Conservation (phyloP, 2,329 filamentous ascomycete species). For the Corinectria fuckeliana region DNA sequence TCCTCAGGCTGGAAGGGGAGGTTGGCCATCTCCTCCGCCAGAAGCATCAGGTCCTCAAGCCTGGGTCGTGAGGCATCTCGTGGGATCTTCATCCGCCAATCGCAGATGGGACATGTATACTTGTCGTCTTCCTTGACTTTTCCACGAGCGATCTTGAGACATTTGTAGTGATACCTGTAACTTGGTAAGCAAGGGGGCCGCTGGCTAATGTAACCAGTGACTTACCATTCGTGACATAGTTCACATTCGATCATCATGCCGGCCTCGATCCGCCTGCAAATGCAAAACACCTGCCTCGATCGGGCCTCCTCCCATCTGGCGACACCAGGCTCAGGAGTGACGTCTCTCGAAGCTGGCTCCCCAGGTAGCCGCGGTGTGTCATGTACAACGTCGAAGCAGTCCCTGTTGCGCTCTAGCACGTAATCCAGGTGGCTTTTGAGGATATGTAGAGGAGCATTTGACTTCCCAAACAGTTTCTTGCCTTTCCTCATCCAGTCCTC, state of each 20-base stretch:
- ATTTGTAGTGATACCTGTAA: constrained; percentile 92
- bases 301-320: constrained; percentile 67
- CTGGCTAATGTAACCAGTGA: constrained; percentile 21
- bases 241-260: constrained; percentile 99
- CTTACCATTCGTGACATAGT: constrained; percentile 94
- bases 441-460: constrained; percentile 95
- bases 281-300: constrained; percentile 88
- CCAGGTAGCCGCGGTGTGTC: constrained; percentile 90
- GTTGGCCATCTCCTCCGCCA: constrained; percentile 80
- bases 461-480: constrained; percentile 97
- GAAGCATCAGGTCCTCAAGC: constrained; percentile 83
- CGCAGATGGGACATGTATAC: constrained; percentile 97
- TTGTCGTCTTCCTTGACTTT: constrained; percentile 99
- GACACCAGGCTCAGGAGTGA: constrained; percentile 60
- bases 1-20: constrained; percentile 97
- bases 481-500: constrained; percentile 99
- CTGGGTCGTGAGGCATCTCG: constrained; percentile 95
- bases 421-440: constrained; percentile 93
- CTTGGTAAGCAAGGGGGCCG: constrained; percentile 7
- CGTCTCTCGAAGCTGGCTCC: constrained; percentile 88
- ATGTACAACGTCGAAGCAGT: constrained; percentile 85
- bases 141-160: constrained; percentile 93
- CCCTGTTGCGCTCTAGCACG: constrained; percentile 85
- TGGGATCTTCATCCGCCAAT: constrained; percentile 96
- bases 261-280: constrained; percentile 89